A percentile compares a stretch with the other conserved stretches of the same genome.
phyloP scores from a whole-genome alignment of 768 basidiomycete genomes.

The Tephrocybe sp. region DNA sequence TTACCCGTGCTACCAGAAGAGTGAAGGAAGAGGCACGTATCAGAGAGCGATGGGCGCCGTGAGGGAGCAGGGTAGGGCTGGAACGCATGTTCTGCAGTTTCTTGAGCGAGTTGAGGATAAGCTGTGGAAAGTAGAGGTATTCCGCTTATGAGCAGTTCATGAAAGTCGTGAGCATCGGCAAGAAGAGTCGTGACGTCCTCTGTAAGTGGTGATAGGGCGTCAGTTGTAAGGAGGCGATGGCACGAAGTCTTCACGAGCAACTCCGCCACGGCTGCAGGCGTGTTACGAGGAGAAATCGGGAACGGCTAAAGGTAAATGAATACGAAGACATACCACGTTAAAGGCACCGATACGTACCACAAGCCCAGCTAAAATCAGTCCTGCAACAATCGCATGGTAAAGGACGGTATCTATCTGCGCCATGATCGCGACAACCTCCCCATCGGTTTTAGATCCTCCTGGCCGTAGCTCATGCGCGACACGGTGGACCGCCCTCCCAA shows the following conservation, averaged over 20 bases:
- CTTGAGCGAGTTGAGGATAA: conserved; percentile 14
- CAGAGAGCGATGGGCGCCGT: conserved; percentile 10
- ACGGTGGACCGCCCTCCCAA: neutral
- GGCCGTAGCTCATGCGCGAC: neutral
- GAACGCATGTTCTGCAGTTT: conserved; percentile 5
- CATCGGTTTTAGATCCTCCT: neutral
- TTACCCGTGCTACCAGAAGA: conserved; percentile 41
- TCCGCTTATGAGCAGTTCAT: conserved; percentile 2
- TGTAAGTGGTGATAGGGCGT: conserved; percentile 18
- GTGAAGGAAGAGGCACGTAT: conserved; percentile 27
- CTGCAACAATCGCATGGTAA: neutral
- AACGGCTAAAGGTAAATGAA: no score
- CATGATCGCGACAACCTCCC: neutral
- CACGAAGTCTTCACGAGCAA: conserved; percentile 29
- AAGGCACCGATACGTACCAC: conserved; percentile 21
- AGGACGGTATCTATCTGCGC: neutral
- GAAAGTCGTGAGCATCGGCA: conserved; percentile 12
- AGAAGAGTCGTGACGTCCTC: no score
- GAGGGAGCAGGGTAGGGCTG: conserved; percentile 2
- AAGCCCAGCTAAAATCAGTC: neutral
- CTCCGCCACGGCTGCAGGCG: conserved; percentile 18
- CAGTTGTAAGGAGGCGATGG: conserved; percentile 31
- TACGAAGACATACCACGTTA: conserved; percentile 25
- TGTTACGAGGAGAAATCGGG: no score
- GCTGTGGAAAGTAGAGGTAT: conserved; percentile 5